Percentiles rank a stretch among this genome's conserved stretches.
These are phyloP conservation scores for Camelina neglecta DNA, from an alignment of 345 rosid genomes.

Conservation along the genomic window DNA sequence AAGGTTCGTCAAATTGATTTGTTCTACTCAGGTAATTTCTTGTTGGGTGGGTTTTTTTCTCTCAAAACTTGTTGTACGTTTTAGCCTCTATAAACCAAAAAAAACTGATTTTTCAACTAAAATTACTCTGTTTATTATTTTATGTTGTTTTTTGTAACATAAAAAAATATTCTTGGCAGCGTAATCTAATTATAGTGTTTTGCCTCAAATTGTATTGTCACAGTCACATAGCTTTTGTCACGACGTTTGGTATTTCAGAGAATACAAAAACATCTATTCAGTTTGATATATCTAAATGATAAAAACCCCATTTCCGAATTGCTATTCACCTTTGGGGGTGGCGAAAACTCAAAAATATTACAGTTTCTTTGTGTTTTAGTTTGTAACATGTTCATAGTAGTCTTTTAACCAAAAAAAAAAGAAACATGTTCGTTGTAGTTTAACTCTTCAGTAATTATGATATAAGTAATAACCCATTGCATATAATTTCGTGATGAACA, in stretches of 20 bases:
- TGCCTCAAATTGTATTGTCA: not conserved
- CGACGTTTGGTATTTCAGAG: not conserved
- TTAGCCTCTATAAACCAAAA: constrained; percentile 14
- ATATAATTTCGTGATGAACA: not conserved
- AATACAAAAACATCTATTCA: not conserved
- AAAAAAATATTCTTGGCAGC: not conserved
- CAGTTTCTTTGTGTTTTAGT: not conserved
- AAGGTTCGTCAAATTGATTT: constrained; percentile 27
- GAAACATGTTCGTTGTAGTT: not conserved
- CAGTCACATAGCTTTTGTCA: constrained; percentile 18
- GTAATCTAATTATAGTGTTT: not conserved
- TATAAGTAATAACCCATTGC: not conserved
- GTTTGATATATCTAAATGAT: not conserved
- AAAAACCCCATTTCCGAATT: not conserved
- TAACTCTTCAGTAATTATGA: not conserved
- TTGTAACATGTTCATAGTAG: not conserved
- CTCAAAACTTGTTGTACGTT: constrained; percentile 29
- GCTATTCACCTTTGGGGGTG: not conserved
- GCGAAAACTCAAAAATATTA: not conserved
- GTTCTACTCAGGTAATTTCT: constrained; percentile 24
- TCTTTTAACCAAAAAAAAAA: no score
- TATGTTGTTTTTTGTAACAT: not conserved
- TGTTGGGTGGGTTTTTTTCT: constrained; percentile 24
- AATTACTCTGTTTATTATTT: not conserved
- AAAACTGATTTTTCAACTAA: not conserved